These are phyloP conservation scores for Sugiyamaella chiloensis DNA, from an alignment of 805 yeast species.

Conservation along the genomic window DNA sequence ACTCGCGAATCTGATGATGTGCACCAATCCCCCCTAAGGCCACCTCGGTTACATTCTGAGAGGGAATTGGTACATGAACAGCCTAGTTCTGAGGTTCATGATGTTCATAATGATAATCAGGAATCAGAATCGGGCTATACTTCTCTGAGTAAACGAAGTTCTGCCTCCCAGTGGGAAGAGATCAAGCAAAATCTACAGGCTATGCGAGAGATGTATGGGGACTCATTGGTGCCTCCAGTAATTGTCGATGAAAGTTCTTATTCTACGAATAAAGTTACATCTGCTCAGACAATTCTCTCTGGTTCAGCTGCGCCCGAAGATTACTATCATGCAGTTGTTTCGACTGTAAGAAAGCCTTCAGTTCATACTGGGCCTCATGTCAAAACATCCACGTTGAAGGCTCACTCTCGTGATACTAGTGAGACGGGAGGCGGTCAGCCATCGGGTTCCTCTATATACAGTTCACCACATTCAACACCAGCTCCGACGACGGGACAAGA, in stretches of 20 bases:
- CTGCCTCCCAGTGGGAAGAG: slow-evolving; percentile 20
- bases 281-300: slow-evolving; percentile 17
- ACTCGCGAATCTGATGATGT: not conserved
- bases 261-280: slow-evolving; percentile 3
- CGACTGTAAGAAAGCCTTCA: slow-evolving; percentile 22
- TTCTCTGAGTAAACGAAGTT: not conserved
- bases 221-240: slow-evolving; percentile 1
- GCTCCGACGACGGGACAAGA: slow-evolving; percentile 10
- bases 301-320: slow-evolving; percentile 20
- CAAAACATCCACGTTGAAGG: slow-evolving; percentile 16
- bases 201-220: slow-evolving; percentile 15
- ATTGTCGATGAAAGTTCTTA: slow-evolving; percentile 8
- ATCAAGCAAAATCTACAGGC: slow-evolving; percentile 20
- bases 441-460: slow-evolving; percentile 1
- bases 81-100: not conserved
- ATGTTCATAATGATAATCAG: not conserved
- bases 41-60: no score
- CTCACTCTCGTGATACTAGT: not conserved
- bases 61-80: not conserved
- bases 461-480: slow-evolving; percentile 3
- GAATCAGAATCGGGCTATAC: not conserved
- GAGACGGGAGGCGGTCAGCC: not conserved
- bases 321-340: slow-evolving; percentile 18
- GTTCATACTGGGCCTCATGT: slow-evolving; percentile 26
- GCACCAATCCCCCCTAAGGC: no score